Evolutionary conservation across 2,329 filamentous ascomycete species (phyloP), one percentile per base, ranked within the genome.

Genomic region (Fusarium domesticum): DNA sequence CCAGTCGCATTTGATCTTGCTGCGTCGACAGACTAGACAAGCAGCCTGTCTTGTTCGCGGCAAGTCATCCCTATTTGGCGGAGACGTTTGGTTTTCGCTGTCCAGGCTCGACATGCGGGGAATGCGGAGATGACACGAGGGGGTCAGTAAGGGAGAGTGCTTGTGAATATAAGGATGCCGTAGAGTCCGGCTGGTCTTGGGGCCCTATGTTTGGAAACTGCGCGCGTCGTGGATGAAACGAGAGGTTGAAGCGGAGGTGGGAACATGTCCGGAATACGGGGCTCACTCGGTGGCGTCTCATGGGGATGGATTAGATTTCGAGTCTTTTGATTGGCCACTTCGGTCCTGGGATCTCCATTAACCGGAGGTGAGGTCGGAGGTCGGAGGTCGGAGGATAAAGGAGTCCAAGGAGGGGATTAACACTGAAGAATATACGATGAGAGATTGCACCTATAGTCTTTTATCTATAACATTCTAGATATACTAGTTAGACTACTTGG

Each of bases 1-100:
- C 53, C 80, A 77, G 47, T 81, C 78, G 64, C 83, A 87, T 53
- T 80, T 81, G 57, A 84, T 82, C 70, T 87, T 87, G 66, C 81
- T 85, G 54, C 75, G 74, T 44, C 83, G 75, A 59, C 83, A 87
- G 47, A 76, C 78, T 31, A 84, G 69, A 63, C 82, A 85, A 32
- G 81, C 81, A 8, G 81, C 78, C 57, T 70, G 62, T 51, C 59
- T 64, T 6, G 58, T 59, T 12, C 61, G 60, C 31, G 62, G 54
- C 36, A 53, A 51, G 40, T 60, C 61, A 42, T 56, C 54, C 57
- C 36, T 49, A 20, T 50, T 42, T n/a, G 39, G 52, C 52, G 48
- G 52, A 51, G 52, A 55, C 25, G 42, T 47, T 12, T 47, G 52
- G 8, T 7, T 18, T 35, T 37, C 16, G 18, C 35, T 18, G 23